phyloP scores from a whole-genome alignment of 306 rosid genomes.

The Malus domestica region ASM211411v1 NC_041803.1:18252501-18253000 shows the following conservation, averaged over 20 bases:
- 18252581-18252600: too few species aligned
- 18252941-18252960: too few species aligned
- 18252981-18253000: too few species aligned
- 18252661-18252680: neutral
- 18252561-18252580: too few species aligned
- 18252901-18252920: too few species aligned
- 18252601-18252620: neutral
- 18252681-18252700: neutral
- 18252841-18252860: neutral
- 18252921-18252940: too few species aligned
- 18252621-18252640: neutral
- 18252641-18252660: neutral
- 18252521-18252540: too few species aligned
- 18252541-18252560: neutral
- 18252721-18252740: neutral
- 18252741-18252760: neutral
- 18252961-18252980: too few species aligned
- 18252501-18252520: too few species aligned
- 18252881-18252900: too few species aligned
- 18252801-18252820: neutral
- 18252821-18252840: neutral
- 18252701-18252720: neutral
- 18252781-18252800: too few species aligned
- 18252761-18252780: neutral
- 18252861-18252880: too few species aligned